Evolutionary conservation across 2,329 filamentous ascomycete species (phyloP).

Genomic region (Venturia nashicola): DNA sequence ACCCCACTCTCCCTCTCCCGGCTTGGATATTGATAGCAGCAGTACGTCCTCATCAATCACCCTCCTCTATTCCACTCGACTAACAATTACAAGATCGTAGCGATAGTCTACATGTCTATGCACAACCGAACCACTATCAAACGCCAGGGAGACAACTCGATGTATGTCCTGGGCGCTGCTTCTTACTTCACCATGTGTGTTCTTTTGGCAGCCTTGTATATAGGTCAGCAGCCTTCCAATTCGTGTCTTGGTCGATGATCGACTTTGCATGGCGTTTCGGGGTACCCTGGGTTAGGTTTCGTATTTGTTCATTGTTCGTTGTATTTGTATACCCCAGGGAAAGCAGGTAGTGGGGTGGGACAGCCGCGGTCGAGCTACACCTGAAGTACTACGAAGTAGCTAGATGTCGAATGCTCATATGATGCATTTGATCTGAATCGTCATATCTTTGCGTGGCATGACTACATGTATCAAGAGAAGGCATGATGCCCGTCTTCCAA

Average conservation of each 20-base stretch:
- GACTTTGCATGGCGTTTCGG: not conserved
- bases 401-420: not conserved
- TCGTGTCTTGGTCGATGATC: not conserved
- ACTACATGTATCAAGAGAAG: not conserved
- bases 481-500: not conserved
- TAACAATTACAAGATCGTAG: not conserved
- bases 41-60: not conserved
- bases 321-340: not conserved
- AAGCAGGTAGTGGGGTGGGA: not conserved
- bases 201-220: slow-evolving; percentile 1
- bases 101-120: slow-evolving; percentile 2
- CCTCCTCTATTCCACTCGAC: not conserved
- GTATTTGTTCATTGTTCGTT: not conserved
- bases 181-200: slow-evolving; percentile 9
- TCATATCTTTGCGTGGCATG: not conserved
- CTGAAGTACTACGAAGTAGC: not conserved
- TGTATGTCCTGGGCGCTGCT: slow-evolving; percentile 3
- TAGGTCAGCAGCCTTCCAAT: not conserved
- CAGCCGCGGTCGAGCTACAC: not conserved
- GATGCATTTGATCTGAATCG: not conserved
- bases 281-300: not conserved
- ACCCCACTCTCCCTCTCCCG: slow-evolving; percentile 2
- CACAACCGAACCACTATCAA: slow-evolving; percentile 7
- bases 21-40: slow-evolving; percentile 7
- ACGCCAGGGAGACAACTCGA: slow-evolving; percentile 4